Evolutionary conservation across 257 asterid species (phyloP).

Genomic region (Solanum bukasovii): DNA sequence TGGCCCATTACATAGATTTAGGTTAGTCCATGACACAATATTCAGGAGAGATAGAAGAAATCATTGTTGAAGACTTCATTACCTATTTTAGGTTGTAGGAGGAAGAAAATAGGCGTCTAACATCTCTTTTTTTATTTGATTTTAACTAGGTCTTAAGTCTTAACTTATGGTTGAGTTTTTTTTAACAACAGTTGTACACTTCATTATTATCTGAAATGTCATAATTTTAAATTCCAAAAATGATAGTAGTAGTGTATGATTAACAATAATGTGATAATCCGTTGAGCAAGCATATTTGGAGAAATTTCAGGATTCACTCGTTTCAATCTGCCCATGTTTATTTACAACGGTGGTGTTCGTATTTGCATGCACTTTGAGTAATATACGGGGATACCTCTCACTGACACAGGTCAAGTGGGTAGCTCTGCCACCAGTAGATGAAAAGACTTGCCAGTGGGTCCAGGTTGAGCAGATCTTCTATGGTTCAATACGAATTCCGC

Average conservation of each 20-base stretch:
- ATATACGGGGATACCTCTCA: neutral
- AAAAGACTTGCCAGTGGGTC: neutral
- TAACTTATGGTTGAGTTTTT: neutral
- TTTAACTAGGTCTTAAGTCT: neutral
- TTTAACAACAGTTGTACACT: neutral
- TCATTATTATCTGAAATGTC: neutral
- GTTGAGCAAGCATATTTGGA: neutral
- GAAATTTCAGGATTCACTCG: neutral
- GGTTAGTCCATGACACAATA: neutral
- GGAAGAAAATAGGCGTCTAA: neutral
- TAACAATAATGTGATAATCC: neutral
- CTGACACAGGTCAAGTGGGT: neutral
- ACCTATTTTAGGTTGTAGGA: neutral
- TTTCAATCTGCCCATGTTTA: neutral
- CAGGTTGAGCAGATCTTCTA: neutral
- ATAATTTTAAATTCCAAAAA: neutral
- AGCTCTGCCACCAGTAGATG: neutral
- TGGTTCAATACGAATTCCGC: neutral
- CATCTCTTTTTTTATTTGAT: neutral
- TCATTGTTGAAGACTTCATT: neutral
- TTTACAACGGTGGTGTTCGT: neutral
- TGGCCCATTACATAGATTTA: neutral
- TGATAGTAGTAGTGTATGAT: neutral
- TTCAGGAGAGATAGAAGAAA: neutral
- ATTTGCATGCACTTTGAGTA: neutral